Base-by-base conservation (phyloP, 345 rosid species). In the Euphorbia pulcherrima region DNA sequence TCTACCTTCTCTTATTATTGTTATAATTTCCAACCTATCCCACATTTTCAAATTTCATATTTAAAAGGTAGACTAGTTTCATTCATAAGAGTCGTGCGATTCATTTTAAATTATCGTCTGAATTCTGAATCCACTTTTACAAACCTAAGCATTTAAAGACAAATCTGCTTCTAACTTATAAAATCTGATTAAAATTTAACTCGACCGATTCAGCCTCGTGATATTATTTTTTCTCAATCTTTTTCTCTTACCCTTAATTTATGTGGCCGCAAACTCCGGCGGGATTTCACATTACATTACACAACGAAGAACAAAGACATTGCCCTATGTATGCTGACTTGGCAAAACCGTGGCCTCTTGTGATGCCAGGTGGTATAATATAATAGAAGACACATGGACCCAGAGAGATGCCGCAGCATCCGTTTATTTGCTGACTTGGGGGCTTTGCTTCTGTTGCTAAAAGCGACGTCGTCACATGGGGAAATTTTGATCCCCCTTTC, bases 191-290 rank as follows among this genome's bases (percentile, higher is more conserved):
- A n/a, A n/a, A n/a, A n/a, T n/a, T n/a, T n/a, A n/a, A n/a, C n/a
- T n/a, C n/a, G n/a, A n/a, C n/a, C n/a, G n/a, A n/a, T n/a, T n/a
- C n/a, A n/a, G n/a, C n/a, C n/a, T n/a, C n/a, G n/a, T n/a, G n/a
- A n/a, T n/a, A n/a, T n/a, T n/a, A n/a, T n/a, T n/a, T n/a, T n/a
- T n/a, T n/a, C n/a, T n/a, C n/a, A n/a, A n/a, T n/a, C n/a, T 28
- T 8, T 54, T 14, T 37, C 57, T 9, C 0, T 52, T 3, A n/a
- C 27, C 0, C 10, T 17, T 2, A 35, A 24, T 0, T 26, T 64
- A 62, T 13, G 0, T 8, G 0, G 27, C 83, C 90, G 84, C 80
- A 72, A 79, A 75, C 63, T 4, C 67, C 86, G 85, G 72, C 83
- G 74, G 10, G 40, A 62, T 68, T 77, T 72, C 66, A 72, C 61